Evolutionary conservation across 2,329 filamentous ascomycete genomes (phyloP), one percentile per base, ranked within the genome.

Genomic region (Curvularia sp.): DNA sequence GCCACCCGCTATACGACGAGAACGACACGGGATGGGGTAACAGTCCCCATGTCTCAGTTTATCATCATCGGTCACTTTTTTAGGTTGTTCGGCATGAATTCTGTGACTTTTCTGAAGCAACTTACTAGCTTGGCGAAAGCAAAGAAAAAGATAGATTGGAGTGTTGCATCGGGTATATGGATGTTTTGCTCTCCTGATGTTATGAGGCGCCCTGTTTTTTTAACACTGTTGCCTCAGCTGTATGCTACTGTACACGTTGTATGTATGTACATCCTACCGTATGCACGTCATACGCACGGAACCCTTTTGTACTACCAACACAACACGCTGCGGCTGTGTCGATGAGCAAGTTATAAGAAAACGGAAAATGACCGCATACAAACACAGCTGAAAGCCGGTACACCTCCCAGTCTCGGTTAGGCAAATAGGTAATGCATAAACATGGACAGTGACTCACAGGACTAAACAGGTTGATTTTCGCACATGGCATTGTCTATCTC

Each of bases 1-100:
- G 50, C 41, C 41, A 26, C 10, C 20, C 41, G 22, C 20, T 30
- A 35, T 15, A 22, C 33, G 24, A 51, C 53, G 53, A 31, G 53
- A 55, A 55, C 42, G 39, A 42, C 20, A 44, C 53, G 53, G 53
- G 39, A 44, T 18, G 4, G 22, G 2, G 9, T 1, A 33, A 15
- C 5, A 33, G 10, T 15, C 26, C 20, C 24, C n/a, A 10, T 46
- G 53, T 46, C 30, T 49, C 53, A 38, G 33, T 41, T 22, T 22
- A 26, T 26, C 24, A 26, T 26, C 24, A 26, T 26, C 24, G 24
- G 24, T 18, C 18, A 18, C 18, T 18, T 18, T 18, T 18, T 18
- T 18, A 1, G 18, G 18, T 18, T 18, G 18, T 18, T 18, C 18
- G 18, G 18, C 18, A 18, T 18, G 18, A 18, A 18, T 18, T 18